Base-by-base conservation (phyloP, 2,329 filamentous ascomycete genomes). In the Curvularia sp. region DNA sequence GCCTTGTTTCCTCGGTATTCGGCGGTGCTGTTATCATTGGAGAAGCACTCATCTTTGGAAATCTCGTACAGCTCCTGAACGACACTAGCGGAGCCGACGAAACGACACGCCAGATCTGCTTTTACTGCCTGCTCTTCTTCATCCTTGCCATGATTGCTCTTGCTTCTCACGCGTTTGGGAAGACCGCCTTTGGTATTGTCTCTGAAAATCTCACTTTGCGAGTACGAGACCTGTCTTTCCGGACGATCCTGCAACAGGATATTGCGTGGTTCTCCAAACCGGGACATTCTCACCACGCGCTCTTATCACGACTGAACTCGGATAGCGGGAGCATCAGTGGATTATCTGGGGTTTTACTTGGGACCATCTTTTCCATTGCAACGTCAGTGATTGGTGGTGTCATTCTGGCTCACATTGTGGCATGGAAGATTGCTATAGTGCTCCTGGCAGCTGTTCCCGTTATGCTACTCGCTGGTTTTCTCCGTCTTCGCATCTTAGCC, bases 11-110 rank as follows among this genome's bases (percentile, higher is more conserved):
- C 6, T 83, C 82, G 0, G 73, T 82, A 13, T 61, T 81, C 33
- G 82, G 80, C 18, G 83, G 80, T 22, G 78, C 75, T 4, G 76
- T 84, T 33, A 80, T 89, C 39, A 83, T 89, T 26, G 87, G 87
- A 15, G 83, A 88, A 61, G 67, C 66, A 3, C 61, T 73, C 15
- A 63, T 74, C 5, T 75, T 74, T 22, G 70, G 72, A 13, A 71
- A 68, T 20, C 60, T 71, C 4, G 70, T 75, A n/a, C 66, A 75
- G 49, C 59, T 72, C 2, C 62, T 73, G 41, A 74, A 74, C 42
- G 65, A 67, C n/a, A 67, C 67, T 15, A 64, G 61, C 9, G 50
- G 58, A 24, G 52, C 59, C 26, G 53, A 57, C 24, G 56, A 69
- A 28, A 28, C 71, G 8, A 60, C 67, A 58, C 73, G 64, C 53